Conservation (phyloP, 2,329 filamentous ascomycete species). For the Xylaria sp. region DNA sequence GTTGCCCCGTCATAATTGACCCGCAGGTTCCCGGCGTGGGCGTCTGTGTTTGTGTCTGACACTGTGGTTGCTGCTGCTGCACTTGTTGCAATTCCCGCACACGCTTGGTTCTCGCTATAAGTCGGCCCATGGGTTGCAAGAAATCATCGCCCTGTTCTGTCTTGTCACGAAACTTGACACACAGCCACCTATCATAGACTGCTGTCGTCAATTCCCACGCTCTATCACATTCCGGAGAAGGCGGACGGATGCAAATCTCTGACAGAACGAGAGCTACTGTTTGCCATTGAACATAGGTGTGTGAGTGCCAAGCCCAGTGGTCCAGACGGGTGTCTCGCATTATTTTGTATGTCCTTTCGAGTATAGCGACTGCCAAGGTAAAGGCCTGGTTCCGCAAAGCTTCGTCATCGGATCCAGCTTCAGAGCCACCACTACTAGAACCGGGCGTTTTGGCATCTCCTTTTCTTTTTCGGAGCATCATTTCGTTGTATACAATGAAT, state of each 20-base stretch:
- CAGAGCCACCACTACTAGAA: not conserved
- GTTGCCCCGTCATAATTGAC: slow-evolving; percentile 13
- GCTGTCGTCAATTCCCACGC: slow-evolving; percentile 31
- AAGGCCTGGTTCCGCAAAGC: slow-evolving; percentile 32
- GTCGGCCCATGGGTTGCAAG: slow-evolving; percentile 33
- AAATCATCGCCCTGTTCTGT: slow-evolving; percentile 35
- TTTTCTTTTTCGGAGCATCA: slow-evolving; percentile 29
- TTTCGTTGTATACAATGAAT: slow-evolving; percentile 30
- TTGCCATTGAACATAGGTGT: slow-evolving; percentile 38
- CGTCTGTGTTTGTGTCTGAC: slow-evolving; percentile 8
- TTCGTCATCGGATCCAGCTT: slow-evolving; percentile 23
- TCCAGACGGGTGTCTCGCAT: slow-evolving; percentile 31
- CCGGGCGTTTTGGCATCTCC: not conserved
- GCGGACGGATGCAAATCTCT: slow-evolving; percentile 37
- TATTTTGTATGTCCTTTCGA: slow-evolving; percentile 28
- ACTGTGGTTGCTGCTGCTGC: slow-evolving; percentile 8
- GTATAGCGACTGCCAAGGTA: slow-evolving; percentile 11
- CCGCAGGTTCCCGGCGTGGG: not conserved
- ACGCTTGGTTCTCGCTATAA: slow-evolving; percentile 32
- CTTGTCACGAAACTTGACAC: slow-evolving; percentile 30
- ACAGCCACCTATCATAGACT: slow-evolving; percentile 34
- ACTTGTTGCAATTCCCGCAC: slow-evolving; percentile 31
- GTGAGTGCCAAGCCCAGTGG: slow-evolving; percentile 34
- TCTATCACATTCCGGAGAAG: slow-evolving; percentile 33
- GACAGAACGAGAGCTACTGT: slow-evolving; percentile 33